Evolutionary conservation across 768 basidiomycete species (phyloP).

Genomic region (Cyclocybe aegerita): DNA sequence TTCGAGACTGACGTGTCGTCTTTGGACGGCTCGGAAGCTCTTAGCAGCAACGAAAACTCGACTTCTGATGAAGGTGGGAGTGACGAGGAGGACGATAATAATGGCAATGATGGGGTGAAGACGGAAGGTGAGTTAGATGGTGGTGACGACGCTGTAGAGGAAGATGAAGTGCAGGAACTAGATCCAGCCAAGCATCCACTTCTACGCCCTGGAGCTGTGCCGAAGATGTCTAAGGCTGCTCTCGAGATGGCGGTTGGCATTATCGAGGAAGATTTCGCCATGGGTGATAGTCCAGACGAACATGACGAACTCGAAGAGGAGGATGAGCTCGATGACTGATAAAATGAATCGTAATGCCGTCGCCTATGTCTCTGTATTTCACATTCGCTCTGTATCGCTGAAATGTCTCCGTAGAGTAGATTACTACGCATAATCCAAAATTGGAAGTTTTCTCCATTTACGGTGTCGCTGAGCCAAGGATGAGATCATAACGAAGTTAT

Average conservation of each 20-base stretch:
- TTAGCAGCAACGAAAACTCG: slow-evolving; percentile 16
- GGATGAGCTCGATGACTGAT: neutral
- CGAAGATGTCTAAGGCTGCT: slow-evolving; percentile 63
- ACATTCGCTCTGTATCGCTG: no score
- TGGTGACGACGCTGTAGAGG: slow-evolving; percentile 34
- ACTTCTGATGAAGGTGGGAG: slow-evolving; percentile 24
- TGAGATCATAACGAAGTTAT: no score
- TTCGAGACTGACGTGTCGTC: slow-evolving; percentile 37
- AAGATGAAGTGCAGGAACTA: slow-evolving; percentile 44
- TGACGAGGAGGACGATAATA: slow-evolving; percentile 26
- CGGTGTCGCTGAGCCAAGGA: no score
- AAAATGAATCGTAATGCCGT: no score
- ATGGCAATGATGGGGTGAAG: slow-evolving; percentile 28
- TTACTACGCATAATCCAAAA: no score
- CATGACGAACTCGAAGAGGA: slow-evolving; percentile 37
- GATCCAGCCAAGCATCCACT: slow-evolving; percentile 60
- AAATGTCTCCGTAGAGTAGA: no score
- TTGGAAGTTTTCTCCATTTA: no score
- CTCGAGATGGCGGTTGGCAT: slow-evolving; percentile 67
- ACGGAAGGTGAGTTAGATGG: slow-evolving; percentile 32
- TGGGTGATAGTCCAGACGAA: slow-evolving; percentile 32
- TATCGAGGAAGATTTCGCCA: slow-evolving; percentile 48
- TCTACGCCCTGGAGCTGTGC: slow-evolving; percentile 65
- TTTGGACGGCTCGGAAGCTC: slow-evolving; percentile 33
- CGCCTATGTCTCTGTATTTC: no score